A percentile compares a stretch with the other conserved stretches of the same genome.
Conservation (phyloP, 371 early-diverging fungal species). For the Amoeboaphelidium occidentale region DNA sequence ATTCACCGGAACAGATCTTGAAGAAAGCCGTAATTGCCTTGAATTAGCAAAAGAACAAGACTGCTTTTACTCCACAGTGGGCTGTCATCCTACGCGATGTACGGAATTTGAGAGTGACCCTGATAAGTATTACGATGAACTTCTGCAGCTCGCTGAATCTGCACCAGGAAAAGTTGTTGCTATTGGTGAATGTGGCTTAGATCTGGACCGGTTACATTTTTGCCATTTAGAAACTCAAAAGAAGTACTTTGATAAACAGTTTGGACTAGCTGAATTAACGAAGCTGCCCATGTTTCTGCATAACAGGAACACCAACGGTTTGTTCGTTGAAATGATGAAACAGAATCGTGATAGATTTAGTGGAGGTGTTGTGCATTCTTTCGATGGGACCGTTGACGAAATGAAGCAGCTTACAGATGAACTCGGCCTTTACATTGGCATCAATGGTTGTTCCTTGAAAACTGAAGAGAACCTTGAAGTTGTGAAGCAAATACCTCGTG, state of each 20-base stretch:
- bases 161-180: constrained; percentile 28
- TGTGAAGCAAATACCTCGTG: constrained; percentile 49
- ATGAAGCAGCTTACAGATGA: constrained; percentile 30
- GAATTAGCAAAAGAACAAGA: constrained; percentile 16
- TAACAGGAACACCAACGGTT: constrained; percentile 47
- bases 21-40: constrained; percentile 31
- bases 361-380: constrained; percentile 85
- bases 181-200: constrained; percentile 75
- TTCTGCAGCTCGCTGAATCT: not conserved
- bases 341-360: constrained; percentile 32
- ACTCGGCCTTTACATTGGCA: constrained; percentile 72
- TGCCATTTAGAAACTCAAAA: constrained; percentile 27
- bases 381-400: constrained; percentile 61
- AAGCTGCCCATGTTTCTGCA: constrained; percentile 69
- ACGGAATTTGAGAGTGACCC: constrained; percentile 31
- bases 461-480: constrained; percentile 58
- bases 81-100: constrained; percentile 68
- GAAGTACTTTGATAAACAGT: constrained; percentile 42
- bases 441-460: constrained; percentile 91
- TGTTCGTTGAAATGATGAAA: constrained; percentile 30
- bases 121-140: constrained; percentile 13
- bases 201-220: constrained; percentile 71
- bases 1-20: constrained; percentile 43
- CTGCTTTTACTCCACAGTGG: constrained; percentile 43
- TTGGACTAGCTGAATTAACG: constrained; percentile 47